Percentiles rank a stretch among this genome's conserved stretches.
Conservation (phyloP, 805 yeast species). For the Lipomyces spencermartinsiae region DNA sequence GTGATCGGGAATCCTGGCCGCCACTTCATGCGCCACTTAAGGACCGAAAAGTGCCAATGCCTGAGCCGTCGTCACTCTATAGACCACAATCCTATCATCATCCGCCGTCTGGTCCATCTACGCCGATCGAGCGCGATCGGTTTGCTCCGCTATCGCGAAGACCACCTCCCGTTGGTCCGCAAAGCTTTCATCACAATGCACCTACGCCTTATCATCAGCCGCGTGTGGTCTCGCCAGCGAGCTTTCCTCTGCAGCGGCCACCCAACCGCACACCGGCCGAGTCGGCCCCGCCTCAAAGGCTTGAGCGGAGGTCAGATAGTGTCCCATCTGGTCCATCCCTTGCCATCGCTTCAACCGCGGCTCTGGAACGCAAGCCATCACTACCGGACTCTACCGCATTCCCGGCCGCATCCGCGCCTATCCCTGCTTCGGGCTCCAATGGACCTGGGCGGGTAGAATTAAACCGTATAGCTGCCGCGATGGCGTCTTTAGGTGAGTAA, state of each 20-base stretch:
- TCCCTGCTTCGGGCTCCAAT: neutral
- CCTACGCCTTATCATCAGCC: neutral
- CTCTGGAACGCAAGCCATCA: neutral
- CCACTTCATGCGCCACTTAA: neutral
- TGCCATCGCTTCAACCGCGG: neutral
- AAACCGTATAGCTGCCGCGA: neutral
- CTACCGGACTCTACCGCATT: neutral
- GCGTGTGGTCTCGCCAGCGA: neutral
- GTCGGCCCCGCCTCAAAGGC: neutral
- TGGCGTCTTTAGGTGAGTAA: neutral
- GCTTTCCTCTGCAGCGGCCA: neutral
- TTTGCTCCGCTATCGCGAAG: slow-evolving; percentile 1
- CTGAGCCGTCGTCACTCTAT: neutral
- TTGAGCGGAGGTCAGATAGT: neutral
- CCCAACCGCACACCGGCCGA: neutral
- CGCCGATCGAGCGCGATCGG: neutral
- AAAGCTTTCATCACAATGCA: neutral
- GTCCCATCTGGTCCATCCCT: neutral
- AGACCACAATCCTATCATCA: neutral
- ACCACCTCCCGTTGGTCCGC: neutral
- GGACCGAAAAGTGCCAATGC: neutral
- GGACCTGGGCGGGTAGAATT: neutral
- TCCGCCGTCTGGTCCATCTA: neutral
- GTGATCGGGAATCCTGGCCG: slow-evolving; percentile 14
- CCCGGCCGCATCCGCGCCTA: neutral